Base-by-base conservation (phyloP, 352 stramenopile genomes). In the Pythium vanterpoolii region DNA sequence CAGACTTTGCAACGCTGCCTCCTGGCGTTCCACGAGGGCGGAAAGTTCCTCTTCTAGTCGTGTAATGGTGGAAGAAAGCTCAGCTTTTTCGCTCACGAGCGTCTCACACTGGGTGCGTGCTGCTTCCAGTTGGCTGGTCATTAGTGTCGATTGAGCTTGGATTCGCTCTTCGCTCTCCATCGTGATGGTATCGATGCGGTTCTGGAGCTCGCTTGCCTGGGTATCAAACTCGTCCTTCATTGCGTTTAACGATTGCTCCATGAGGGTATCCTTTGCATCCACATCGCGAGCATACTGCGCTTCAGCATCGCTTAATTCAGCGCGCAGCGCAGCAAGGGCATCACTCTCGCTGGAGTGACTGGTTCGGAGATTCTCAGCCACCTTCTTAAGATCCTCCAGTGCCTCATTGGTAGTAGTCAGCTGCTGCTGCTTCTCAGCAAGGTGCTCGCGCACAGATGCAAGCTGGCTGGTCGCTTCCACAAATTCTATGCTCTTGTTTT, bases 31-130 rank as follows among this genome's bases (percentile, higher is more conserved):
- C n/a, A 34, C 44, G 7, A 43, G 5, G 4, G 27, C 30, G 21
- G 45, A 33, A 3, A 62, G 33, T 33, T 62, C 18, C 7, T 38
- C 43, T 31, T 62, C 24, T 14, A 54, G 55, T 21, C 33, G 19
- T 6, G 14, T 14, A 14, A 46, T 53, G 26, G 28, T 36, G 31
- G 24, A 61, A 8, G n/a, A 31, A 16, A 61, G 26, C 14, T 53
- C 21, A 19, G 43, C 34, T n/a, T 62, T 62, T 47, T 62, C 55
- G 13, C 9, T n/a, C 7, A 23, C 31, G 8, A 54, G 45, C 4
- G 30, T 18, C 11, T 62, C 54, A 31, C 54, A 47, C 8, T 30
- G 7, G 10, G 3, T 26, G 13, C 24, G 43, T 14, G 38, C 27
- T 9, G 16, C 8, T 53, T 62, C 42, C n/a, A 61, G 8, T 46